These are phyloP conservation scores for Fragilaria crotonensis DNA, from an alignment of 108 stramenopile species.

Conservation along the genomic window DNA sequence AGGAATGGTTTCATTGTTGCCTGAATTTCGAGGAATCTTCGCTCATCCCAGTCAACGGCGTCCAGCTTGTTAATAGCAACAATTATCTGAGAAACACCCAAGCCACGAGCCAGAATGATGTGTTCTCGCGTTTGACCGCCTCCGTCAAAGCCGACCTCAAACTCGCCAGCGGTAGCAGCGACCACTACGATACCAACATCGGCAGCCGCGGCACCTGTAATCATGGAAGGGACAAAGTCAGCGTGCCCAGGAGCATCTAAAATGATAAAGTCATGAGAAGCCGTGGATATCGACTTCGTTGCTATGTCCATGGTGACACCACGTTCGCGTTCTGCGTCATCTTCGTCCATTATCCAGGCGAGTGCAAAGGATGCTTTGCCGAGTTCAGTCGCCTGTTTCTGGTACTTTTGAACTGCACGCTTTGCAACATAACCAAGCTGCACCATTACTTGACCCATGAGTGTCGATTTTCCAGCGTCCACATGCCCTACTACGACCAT, in stretches of 20 bases:
- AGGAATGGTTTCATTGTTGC: constrained; percentile 47
- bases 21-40: constrained; percentile 85
- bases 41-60: constrained; percentile 79
- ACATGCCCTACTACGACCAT: constrained; percentile 77
- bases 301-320: constrained; percentile 99
- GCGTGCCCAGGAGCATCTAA: constrained; percentile 97
- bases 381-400: constrained; percentile 83
- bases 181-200: constrained; percentile 94
- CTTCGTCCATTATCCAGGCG: constrained; percentile 97
- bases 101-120: constrained; percentile 87
- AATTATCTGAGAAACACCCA: constrained; percentile 95
- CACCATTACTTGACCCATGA: constrained; percentile 79
- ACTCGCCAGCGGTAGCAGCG: constrained; percentile 79
- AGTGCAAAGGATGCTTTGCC: constrained; percentile 67
- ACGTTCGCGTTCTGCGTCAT: constrained; percentile 96
- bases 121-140: constrained; percentile 96
- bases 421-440: constrained; percentile 63
- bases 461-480: constrained; percentile 91
- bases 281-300: constrained; percentile 86
- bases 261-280: constrained; percentile 88
- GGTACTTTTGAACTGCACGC: constrained; percentile 88
- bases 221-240: constrained; percentile 95
- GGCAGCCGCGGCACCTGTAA: constrained; percentile 96
- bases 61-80: constrained; percentile 98
- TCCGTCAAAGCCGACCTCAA: constrained; percentile 88